Evolutionary conservation across 2,329 filamentous ascomycete genomes (phyloP).

Genomic region (Neonectria sp.): DNA sequence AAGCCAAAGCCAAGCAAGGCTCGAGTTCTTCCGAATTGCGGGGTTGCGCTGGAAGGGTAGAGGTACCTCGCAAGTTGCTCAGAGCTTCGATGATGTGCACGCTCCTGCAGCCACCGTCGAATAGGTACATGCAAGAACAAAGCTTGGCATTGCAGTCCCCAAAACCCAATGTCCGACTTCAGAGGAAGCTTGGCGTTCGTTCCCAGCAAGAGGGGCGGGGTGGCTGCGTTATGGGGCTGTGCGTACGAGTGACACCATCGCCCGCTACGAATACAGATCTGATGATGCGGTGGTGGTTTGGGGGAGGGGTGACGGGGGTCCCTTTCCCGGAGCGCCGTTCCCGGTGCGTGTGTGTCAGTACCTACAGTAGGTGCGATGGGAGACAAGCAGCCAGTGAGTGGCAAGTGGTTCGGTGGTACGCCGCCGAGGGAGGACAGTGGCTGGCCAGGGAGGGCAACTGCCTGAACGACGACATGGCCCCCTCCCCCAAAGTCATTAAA

Average conservation of each 20-base stretch:
- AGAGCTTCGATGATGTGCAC: background rate
- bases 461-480: background rate
- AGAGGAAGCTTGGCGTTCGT: slow-evolving; percentile 20
- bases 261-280: slow-evolving; percentile 1
- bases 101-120: background rate
- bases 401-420: slow-evolving; percentile 3
- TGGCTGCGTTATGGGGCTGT: slow-evolving; percentile 20
- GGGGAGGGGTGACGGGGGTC: background rate
- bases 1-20: background rate
- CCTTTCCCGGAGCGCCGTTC: slow-evolving; percentile 8
- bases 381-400: background rate
- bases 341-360: background rate
- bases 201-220: slow-evolving; percentile 17
- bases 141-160: slow-evolving; percentile 12
- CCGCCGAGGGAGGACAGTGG: background rate
- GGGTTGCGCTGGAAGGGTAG: background rate
- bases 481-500: background rate
- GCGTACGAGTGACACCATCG: slow-evolving; percentile 26
- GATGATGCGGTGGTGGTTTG: background rate
- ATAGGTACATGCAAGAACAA: background rate
- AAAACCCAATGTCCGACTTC: slow-evolving; percentile 7
- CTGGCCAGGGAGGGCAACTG: background rate
- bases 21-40: slow-evolving; percentile 14
- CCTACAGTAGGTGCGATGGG: background rate
- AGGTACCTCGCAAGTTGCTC: background rate